Evolutionary conservation across 2,329 filamentous ascomycete genomes (phyloP).

Genomic region (Gnomoniopsis sp.): DNA sequence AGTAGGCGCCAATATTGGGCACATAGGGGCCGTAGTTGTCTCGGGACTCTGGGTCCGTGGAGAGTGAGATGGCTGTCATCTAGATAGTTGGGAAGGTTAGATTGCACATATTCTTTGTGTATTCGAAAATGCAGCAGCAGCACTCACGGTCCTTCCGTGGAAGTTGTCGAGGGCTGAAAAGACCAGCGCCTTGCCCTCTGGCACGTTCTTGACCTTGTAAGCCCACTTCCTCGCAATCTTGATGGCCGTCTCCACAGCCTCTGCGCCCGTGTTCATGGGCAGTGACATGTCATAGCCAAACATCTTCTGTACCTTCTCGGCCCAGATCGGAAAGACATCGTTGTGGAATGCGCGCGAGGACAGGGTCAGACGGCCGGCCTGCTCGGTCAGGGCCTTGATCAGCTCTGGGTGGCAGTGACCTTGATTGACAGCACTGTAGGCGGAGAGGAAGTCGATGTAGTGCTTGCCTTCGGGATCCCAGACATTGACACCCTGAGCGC

Average conservation of each 20-base stretch:
- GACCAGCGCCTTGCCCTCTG: conserved; percentile 77
- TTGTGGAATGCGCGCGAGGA: conserved; percentile 97
- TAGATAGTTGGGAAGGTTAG: conserved; percentile 30
- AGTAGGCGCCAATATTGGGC: conserved; percentile 75
- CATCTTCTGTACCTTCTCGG: conserved; percentile 81
- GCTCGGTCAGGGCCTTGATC: conserved; percentile 83
- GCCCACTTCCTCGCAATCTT: conserved; percentile 98
- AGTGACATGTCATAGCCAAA: conserved; percentile 98
- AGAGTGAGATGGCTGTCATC: conserved; percentile 95
- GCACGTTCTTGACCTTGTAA: conserved; percentile 92
- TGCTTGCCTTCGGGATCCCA: conserved; percentile 97
- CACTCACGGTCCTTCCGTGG: conserved; percentile 84
- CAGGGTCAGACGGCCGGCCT: conserved; percentile 84
- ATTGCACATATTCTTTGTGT: conserved; percentile 3
- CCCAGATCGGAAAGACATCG: conserved; percentile 95
- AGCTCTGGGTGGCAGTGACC: conserved; percentile 97
- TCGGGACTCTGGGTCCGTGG: conserved; percentile 89
- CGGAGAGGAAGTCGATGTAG: conserved; percentile 96
- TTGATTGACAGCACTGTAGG: conserved; percentile 97
- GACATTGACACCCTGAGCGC: conserved; percentile 79
- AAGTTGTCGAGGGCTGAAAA: conserved; percentile 90
- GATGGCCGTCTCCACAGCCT: conserved; percentile 92
- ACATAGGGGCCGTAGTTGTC: conserved; percentile 97
- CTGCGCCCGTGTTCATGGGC: conserved; percentile 97
- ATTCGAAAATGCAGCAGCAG: conserved; percentile 6